phyloP scores from a whole-genome alignment of 2,329 filamentous ascomycete species.

The Sclerotinia borealis region DNA sequence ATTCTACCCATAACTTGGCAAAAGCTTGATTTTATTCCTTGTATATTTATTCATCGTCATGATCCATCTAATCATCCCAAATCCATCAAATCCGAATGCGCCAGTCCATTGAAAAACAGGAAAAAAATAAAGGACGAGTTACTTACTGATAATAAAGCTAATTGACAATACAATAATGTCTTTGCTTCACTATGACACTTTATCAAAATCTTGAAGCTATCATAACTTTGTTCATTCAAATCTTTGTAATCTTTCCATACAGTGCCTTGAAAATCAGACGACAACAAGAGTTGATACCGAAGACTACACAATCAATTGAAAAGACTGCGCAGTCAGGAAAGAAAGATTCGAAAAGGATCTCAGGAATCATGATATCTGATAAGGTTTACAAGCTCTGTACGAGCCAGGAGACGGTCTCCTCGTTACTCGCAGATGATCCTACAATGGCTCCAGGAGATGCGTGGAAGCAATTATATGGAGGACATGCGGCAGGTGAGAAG shows the following conservation, averaged over 20 bases:
- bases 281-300: constrained; percentile 15
- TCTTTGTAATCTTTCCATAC: constrained; percentile 31
- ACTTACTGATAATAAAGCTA: background rate
- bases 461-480: constrained; percentile 49
- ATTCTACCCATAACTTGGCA: constrained; percentile 17
- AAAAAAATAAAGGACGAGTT: background rate
- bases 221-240: constrained; percentile 26
- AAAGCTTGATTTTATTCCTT: constrained; percentile 20
- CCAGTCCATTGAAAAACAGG: background rate
- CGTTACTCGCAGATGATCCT: constrained; percentile 49
- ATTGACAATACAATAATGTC: background rate
- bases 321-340: background rate
- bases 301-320: background rate
- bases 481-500: constrained; percentile 18
- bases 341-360: background rate
- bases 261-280: constrained; percentile 29
- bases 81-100: background rate
- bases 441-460: constrained; percentile 46
- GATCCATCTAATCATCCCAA: background rate
- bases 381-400: constrained; percentile 48
- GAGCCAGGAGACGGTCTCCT: constrained; percentile 49
- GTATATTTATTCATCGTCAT: constrained; percentile 12
- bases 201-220: constrained; percentile 17
- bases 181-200: constrained; percentile 14
- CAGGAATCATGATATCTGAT: constrained; percentile 37